Conservation (phyloP, 1,284 basidiomycete species). For the Pseudozyma thailandica region DNA sequence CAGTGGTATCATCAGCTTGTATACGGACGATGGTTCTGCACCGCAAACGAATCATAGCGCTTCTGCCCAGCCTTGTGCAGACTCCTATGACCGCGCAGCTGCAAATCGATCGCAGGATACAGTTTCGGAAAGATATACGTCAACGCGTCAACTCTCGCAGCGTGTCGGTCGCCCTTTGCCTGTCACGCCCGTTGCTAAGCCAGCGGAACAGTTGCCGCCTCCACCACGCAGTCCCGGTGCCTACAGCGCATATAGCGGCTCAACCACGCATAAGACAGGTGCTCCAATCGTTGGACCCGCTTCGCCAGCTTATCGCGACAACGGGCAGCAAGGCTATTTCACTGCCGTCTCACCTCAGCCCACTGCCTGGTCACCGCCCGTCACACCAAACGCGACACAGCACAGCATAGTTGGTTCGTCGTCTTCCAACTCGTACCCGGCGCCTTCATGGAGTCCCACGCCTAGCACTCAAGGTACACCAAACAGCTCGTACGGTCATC, state of each 20-base stretch:
- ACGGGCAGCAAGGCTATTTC: conserved; percentile 31
- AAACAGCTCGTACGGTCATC: conserved; percentile 26
- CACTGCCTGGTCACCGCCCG: conserved; percentile 25
- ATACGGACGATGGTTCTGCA: conserved; percentile 32
- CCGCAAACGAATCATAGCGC: conserved; percentile 16
- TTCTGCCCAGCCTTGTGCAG: conserved; percentile 8
- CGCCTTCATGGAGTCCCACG: conserved; percentile 38
- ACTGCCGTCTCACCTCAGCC: conserved; percentile 29
- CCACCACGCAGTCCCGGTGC: conserved; percentile 10
- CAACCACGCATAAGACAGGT: neutral
- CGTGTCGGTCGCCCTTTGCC: conserved; percentile 36
- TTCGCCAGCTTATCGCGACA: conserved; percentile 10
- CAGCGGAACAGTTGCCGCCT: conserved; percentile 3
- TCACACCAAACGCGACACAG: conserved; percentile 23
- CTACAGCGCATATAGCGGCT: conserved; percentile 1
- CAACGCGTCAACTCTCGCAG: conserved; percentile 20
- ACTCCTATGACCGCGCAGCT: neutral
- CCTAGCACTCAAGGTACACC: conserved; percentile 30
- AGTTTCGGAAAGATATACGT: conserved; percentile 1
- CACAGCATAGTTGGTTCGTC: conserved; percentile 14
- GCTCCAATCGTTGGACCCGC: conserved; percentile 1
- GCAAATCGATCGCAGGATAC: neutral
- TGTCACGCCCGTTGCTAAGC: conserved; percentile 17
- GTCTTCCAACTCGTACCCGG: conserved; percentile 23
- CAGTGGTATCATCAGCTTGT: conserved; percentile 55